Evolutionary conservation across 169 alveolate species (phyloP).

Genomic region (Besnoitia besnoiti): DNA sequence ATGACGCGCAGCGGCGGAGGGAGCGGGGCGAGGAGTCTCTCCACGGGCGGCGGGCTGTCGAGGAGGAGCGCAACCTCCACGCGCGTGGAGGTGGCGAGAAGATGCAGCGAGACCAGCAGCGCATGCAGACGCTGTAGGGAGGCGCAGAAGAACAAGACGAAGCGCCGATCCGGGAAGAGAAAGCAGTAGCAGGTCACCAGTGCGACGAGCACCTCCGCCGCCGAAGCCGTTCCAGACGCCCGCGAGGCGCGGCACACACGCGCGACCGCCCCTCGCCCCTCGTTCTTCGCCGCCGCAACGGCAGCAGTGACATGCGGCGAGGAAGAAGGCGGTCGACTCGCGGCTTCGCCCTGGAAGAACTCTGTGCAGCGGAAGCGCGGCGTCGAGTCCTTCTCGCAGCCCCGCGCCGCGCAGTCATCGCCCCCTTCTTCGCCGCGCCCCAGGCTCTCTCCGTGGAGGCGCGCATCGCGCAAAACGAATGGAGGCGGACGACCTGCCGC

Average conservation of each 20-base stretch:
- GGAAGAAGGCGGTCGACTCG: neutral
- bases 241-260: neutral
- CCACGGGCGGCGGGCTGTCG: neutral
- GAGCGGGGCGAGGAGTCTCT: neutral
- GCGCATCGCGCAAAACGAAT: too few species aligned
- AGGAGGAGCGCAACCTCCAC: conserved; percentile 6
- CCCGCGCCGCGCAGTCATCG: too few species aligned
- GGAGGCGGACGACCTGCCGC: too few species aligned
- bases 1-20: neutral
- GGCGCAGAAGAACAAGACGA: neutral
- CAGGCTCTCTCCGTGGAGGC: too few species aligned
- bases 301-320: neutral
- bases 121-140: neutral
- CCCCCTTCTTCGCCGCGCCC: too few species aligned
- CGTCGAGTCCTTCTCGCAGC: too few species aligned
- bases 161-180: conserved; percentile 2
- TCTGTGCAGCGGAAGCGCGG: too few species aligned
- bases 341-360: too few species aligned
- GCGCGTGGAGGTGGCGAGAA: neutral
- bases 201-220: neutral
- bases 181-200: neutral
- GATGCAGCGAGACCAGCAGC: neutral
- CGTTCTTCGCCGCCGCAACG: neutral
- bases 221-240: neutral
- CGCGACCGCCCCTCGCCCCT: neutral